phyloP scores from a whole-genome alignment of 2,329 filamentous ascomycete species.

The Thelonectria discophora region DNA sequence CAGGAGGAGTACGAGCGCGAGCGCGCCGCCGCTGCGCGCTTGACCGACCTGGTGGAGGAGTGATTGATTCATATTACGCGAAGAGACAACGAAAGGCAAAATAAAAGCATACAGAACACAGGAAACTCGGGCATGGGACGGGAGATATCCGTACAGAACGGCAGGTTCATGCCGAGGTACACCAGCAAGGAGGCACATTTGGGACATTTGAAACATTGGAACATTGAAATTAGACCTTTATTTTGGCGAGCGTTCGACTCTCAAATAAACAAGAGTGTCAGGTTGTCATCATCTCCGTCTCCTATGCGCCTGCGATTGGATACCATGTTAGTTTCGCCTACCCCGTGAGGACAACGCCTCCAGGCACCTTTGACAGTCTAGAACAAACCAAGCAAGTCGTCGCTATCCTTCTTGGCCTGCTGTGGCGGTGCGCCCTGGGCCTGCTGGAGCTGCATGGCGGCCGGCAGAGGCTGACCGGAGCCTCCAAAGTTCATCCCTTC shows the following conservation, averaged over 20 bases:
- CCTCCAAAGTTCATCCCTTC: conserved; percentile 78
- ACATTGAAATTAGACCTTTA: conserved; percentile 38
- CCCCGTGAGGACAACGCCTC: conserved; percentile 18
- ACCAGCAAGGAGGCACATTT: conserved; percentile 28
- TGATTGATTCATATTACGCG: background rate
- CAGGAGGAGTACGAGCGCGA: conserved; percentile 87
- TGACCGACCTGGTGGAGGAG: conserved; percentile 24
- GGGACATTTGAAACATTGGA: conserved; percentile 4
- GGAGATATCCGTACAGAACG: conserved; percentile 27
- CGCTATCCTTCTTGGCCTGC: conserved; percentile 64
- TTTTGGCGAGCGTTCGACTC: conserved; percentile 35
- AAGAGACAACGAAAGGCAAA: background rate
- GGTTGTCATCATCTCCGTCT: conserved; percentile 33
- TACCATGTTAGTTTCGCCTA: conserved; percentile 26
- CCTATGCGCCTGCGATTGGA: conserved; percentile 30
- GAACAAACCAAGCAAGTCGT: conserved; percentile 64
- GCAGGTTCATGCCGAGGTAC: conserved; percentile 27
- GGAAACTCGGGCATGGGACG: background rate
- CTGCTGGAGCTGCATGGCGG: conserved; percentile 64
- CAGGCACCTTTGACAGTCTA: conserved; percentile 39
- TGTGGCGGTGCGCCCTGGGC: conserved; percentile 45
- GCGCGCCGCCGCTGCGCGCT: conserved; percentile 43
- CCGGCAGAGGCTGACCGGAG: conserved; percentile 68
- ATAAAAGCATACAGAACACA: background rate
- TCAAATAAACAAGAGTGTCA: conserved; percentile 25